Evolutionary conservation across 2,329 filamentous ascomycete genomes (phyloP), one percentile per base, ranked within the genome.

Genomic region (Trichoderma aggressivum): DNA sequence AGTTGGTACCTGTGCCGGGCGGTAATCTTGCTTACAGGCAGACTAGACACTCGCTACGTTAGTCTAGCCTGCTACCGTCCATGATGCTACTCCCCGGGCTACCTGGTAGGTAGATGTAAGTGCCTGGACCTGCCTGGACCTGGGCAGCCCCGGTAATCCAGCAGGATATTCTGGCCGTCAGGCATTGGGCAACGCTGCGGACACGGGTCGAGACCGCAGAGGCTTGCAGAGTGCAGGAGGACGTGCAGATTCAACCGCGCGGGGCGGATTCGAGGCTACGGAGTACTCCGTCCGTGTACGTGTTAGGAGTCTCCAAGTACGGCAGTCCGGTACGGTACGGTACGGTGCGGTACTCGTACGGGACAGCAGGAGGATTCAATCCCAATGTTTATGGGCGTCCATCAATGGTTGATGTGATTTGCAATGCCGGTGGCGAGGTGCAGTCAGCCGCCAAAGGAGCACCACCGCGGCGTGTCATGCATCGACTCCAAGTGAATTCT

Each of bases 151-250:
- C 43, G 43, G 21, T 21, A 2, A 53, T 53, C 0, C 47, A 53
- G n/a, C 47, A 53, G 36, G 34, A 36, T 36, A 36, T 43, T 47
- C 26, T 63, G 56, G 24, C 30, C 18, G n/a, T 30, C 28, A 14
- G 28, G 56, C 56, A 32, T 67, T 58, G 36, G 34, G 53, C 53
- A 14, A 32, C 59, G 34, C 59, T 39, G 14, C 55, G 18, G 28
- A 36, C 43, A n/a, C 59, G 68, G 47, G 68, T 70, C 68, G 47
- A 59, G 68, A 62, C 68, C 68, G 50, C 32, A 56, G 64, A 55
- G 43, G 50, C 53, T 58, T 39, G 63, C 43, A 64, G 28, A n/a
- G 47, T 53, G 47, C 47, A 53, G n/a, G 0, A 53, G n/a, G 39
- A 39, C 36, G 43, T 63, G 60, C 62, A 55, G 62, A 34, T 66